These are phyloP conservation scores for Metschnikowia continentalis DNA, from an alignment of 805 yeast species.

Conservation along the genomic window DNA sequence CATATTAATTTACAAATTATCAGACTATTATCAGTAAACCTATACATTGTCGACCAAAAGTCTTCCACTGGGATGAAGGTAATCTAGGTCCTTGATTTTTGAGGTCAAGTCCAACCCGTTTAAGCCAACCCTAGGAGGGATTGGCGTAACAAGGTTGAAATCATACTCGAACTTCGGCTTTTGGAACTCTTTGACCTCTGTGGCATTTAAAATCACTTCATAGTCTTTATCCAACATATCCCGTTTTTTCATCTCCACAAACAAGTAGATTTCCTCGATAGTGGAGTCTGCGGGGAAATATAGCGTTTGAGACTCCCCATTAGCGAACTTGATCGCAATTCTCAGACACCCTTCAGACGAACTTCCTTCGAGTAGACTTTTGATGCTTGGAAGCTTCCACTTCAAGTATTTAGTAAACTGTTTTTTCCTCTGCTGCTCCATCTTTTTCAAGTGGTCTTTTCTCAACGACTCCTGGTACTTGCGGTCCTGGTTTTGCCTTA, in stretches of 20 bases:
- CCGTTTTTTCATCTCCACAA: constrained; percentile 33
- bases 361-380: constrained; percentile 20
- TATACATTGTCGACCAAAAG: constrained; percentile 54
- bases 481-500: constrained; percentile 69
- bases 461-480: constrained; percentile 70
- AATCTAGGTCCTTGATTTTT: constrained; percentile 58
- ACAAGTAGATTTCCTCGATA: constrained; percentile 31
- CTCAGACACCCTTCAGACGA: constrained; percentile 39
- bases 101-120: constrained; percentile 29
- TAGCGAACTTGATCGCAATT: constrained; percentile 63
- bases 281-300: constrained; percentile 28
- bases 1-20: constrained; percentile 1
- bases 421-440: constrained; percentile 22
- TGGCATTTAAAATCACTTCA: constrained; percentile 19
- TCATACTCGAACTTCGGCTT: constrained; percentile 24
- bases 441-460: constrained; percentile 55
- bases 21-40: background rate
- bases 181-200: constrained; percentile 23
- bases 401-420: constrained; percentile 37
- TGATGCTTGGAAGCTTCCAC: constrained; percentile 27
- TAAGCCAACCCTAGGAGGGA: constrained; percentile 35
- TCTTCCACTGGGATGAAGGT: constrained; percentile 40
- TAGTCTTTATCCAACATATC: constrained; percentile 32
- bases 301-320: constrained; percentile 53
- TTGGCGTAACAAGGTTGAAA: constrained; percentile 33